A percentile compares a stretch with the other conserved stretches of the same genome.
These are phyloP conservation scores for Cryoendolithus antarcticus DNA, from an alignment of 2,329 filamentous ascomycete species.

Conservation along the genomic window DNA sequence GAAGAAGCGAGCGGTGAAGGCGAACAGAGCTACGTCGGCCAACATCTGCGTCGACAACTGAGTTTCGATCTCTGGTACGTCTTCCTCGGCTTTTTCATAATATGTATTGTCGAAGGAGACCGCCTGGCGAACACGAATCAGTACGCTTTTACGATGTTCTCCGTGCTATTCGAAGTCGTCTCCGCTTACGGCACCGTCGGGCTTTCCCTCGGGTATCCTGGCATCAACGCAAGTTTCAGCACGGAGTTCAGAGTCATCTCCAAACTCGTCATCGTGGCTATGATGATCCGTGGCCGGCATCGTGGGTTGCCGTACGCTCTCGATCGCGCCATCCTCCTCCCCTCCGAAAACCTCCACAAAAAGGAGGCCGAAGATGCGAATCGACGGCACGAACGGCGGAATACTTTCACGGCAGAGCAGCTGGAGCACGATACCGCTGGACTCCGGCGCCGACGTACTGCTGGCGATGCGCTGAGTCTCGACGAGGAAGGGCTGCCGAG, in stretches of 20 bases:
- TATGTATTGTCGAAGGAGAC: constrained; percentile 72
- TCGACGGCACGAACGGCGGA: constrained; percentile 21
- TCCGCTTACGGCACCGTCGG: constrained; percentile 93
- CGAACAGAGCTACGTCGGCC: constrained; percentile 72
- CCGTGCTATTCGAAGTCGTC: constrained; percentile 68
- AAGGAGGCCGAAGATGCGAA: constrained; percentile 38
- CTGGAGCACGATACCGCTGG: constrained; percentile 1
- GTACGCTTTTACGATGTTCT: constrained; percentile 38
- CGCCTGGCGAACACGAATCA: constrained; percentile 52
- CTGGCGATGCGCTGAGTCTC: constrained; percentile 9
- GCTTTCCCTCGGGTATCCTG: constrained; percentile 69
- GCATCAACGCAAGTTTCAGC: constrained; percentile 66
- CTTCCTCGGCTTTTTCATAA: constrained; percentile 83
- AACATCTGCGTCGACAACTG: constrained; percentile 82
- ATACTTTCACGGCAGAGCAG: constrained; percentile 13
- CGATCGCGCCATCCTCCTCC: constrained; percentile 58
- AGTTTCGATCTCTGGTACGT: constrained; percentile 98
- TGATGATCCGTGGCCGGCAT: constrained; percentile 54
- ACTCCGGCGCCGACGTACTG: background rate
- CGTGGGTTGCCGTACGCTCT: constrained; percentile 54
- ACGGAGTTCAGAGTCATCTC: constrained; percentile 64
- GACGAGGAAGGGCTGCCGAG: constrained; percentile 16
- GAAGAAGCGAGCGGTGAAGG: constrained; percentile 41
- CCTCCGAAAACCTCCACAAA: constrained; percentile 49
- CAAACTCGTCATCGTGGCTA: constrained; percentile 54